phyloP scores from a whole-genome alignment of 2,329 filamentous ascomycete species.

The Ophiostoma populinum region DNA sequence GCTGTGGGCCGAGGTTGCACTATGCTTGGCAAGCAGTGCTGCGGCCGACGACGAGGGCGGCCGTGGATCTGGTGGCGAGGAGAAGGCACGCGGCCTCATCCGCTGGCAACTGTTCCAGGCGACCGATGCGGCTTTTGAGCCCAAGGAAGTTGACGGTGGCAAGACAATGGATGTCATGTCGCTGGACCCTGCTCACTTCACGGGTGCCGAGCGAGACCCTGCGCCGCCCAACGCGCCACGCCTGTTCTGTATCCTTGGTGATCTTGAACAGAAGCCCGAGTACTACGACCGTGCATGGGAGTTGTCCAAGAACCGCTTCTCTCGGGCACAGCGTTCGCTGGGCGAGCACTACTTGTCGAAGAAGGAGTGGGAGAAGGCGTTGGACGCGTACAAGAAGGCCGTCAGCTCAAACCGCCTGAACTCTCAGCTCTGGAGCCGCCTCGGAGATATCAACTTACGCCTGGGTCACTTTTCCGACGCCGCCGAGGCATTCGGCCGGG shows the following conservation, averaged over 20 bases:
- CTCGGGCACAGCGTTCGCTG: conserved; percentile 73
- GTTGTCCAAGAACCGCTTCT: conserved; percentile 63
- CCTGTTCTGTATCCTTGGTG: conserved; percentile 83
- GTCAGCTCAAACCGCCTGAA: conserved; percentile 67
- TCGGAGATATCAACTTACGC: conserved; percentile 76
- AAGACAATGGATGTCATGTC: conserved; percentile 37
- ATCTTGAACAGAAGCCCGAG: conserved; percentile 56
- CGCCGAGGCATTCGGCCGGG: conserved; percentile 65
- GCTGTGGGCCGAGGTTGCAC: conserved; percentile 86
- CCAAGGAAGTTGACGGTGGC: conserved; percentile 26
- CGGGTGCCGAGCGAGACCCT: conserved; percentile 49
- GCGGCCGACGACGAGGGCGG: conserved; percentile 39
- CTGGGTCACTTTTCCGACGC: conserved; percentile 62
- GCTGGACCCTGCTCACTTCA: conserved; percentile 35
- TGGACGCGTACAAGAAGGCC: conserved; percentile 61
- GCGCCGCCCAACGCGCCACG: conserved; percentile 70
- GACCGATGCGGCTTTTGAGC: conserved; percentile 21
- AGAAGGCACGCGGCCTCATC: conserved; percentile 62
- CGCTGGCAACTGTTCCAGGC: conserved; percentile 63
- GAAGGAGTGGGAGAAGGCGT: conserved; percentile 50
- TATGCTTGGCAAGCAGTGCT: conserved; percentile 57
- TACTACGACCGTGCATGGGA: conserved; percentile 82
- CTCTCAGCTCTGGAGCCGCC: conserved; percentile 69
- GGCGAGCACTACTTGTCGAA: conserved; percentile 58
- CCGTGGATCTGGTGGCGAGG: conserved; percentile 45